phyloP scores from a whole-genome alignment of 2,329 filamentous ascomycete genomes.

The Macrophomina phaseolina region DNA sequence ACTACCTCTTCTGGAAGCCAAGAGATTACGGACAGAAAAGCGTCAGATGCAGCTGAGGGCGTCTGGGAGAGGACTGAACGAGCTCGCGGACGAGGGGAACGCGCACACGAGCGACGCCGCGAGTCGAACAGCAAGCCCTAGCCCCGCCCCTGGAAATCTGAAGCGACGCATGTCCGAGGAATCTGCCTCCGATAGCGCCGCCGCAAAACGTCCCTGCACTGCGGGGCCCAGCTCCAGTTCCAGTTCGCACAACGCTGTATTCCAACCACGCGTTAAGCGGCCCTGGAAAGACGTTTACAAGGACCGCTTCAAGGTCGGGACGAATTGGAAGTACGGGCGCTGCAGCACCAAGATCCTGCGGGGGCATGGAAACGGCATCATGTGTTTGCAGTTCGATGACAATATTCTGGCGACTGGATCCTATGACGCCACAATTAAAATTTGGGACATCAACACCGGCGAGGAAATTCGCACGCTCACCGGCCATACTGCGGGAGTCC shows the following conservation, averaged over 20 bases:
- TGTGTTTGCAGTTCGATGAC: conserved; percentile 81
- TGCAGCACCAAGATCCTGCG: conserved; percentile 84
- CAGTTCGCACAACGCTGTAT: conserved; percentile 44
- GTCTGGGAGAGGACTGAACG: conserved; percentile 62
- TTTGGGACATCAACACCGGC: conserved; percentile 92
- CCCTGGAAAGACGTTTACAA: conserved; percentile 98
- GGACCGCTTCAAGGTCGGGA: conserved; percentile 92
- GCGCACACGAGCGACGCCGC: conserved; percentile 16
- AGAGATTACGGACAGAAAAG: conserved; percentile 84
- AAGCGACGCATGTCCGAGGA: conserved; percentile 41
- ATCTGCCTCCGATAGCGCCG: conserved; percentile 27
- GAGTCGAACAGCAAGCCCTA: conserved; percentile 28
- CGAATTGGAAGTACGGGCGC: conserved; percentile 95
- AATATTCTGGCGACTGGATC: conserved; percentile 91
- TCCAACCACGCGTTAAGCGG: conserved; percentile 57
- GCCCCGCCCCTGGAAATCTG: conserved; percentile 31
- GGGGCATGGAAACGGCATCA: conserved; percentile 87
- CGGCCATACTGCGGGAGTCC: conserved; percentile 83
- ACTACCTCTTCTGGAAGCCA: conserved; percentile 84
- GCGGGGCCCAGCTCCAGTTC: conserved; percentile 18
- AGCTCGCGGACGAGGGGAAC: conserved; percentile 52
- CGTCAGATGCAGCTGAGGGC: conserved; percentile 78
- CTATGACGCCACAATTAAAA: conserved; percentile 93
- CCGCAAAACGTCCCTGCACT: conserved; percentile 43
- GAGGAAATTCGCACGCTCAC: conserved; percentile 82